Percentiles rank a stretch among this genome's conserved stretches.
phyloP scores from a whole-genome alignment of 495 filamentous ascomycete species.

The Chaetomium tenue region DNA sequence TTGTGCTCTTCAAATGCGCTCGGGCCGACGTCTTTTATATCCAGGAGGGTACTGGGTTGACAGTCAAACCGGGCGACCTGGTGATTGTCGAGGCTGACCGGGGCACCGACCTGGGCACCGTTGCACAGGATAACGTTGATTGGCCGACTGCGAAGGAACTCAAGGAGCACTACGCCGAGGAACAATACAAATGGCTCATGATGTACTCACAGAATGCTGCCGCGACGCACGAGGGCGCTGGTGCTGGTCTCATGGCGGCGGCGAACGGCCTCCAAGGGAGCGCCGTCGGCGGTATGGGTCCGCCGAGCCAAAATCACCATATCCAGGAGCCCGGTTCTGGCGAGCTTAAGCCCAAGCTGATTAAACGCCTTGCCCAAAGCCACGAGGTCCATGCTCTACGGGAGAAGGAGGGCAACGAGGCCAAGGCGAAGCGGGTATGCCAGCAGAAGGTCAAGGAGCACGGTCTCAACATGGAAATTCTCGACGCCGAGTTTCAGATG shows the following conservation, averaged over 20 bases:
- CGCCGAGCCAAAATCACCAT: slow-evolving; percentile 61
- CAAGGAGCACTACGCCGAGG: slow-evolving; percentile 84
- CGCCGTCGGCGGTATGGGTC: slow-evolving; percentile 72
- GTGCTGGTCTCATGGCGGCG: slow-evolving; percentile 55
- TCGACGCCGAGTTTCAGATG: slow-evolving; percentile 99
- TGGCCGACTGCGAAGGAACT: slow-evolving; percentile 80
- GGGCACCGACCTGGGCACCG: slow-evolving; percentile 92
- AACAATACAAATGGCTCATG: slow-evolving; percentile 96
- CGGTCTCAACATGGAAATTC: slow-evolving; percentile 93
- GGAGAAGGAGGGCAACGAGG: slow-evolving; percentile 96
- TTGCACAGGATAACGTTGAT: slow-evolving; percentile 77
- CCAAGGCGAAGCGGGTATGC: slow-evolving; percentile 93
- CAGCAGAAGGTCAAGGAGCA: slow-evolving; percentile 95
- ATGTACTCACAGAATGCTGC: slow-evolving; percentile 84
- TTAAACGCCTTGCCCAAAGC: slow-evolving; percentile 85
- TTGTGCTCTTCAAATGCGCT: slow-evolving; percentile 93
- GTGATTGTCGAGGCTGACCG: slow-evolving; percentile 98
- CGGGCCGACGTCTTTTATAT: slow-evolving; percentile 95
- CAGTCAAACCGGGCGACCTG: slow-evolving; percentile 83
- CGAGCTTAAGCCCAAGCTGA: slow-evolving; percentile 91
- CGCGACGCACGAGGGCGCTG: slow-evolving; percentile 55
- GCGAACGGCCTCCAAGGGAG: slow-evolving; percentile 61
- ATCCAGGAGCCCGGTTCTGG: slow-evolving; percentile 69
- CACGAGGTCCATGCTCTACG: slow-evolving; percentile 84
- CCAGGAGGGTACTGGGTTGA: slow-evolving; percentile 88